A percentile compares a stretch with the other conserved stretches of the same genome.
Conservation (phyloP, 768 basidiomycete genomes). For the Termitomyces sp. region DNA sequence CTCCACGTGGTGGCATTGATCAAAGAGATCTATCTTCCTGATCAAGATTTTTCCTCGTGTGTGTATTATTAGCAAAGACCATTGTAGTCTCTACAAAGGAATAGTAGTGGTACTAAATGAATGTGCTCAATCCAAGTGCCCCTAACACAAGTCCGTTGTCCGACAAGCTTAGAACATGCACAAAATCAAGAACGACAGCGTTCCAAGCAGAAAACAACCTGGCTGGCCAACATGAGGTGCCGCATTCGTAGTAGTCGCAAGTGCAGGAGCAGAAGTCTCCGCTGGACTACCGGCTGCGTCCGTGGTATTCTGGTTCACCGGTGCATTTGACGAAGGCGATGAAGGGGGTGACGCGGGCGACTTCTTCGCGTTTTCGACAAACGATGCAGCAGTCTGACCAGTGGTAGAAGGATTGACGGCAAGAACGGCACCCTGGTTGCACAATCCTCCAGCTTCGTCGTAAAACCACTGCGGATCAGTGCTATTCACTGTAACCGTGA, state of each 20-base stretch:
- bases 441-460: conserved; percentile 34
- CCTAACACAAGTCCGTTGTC: neutral
- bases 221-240: neutral
- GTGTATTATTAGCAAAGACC: too few species aligned
- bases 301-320: neutral
- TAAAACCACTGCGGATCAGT: conserved; percentile 35
- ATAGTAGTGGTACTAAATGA: neutral
- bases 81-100: neutral
- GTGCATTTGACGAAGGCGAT: conserved; percentile 1
- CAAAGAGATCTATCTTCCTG: neutral
- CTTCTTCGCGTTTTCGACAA: conserved; percentile 30
- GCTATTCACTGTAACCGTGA: conserved; percentile 25
- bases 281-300: neutral
- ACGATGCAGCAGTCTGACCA: conserved; percentile 25
- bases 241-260: conserved; percentile 6
- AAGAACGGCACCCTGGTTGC: conserved; percentile 31
- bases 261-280: conserved; percentile 1
- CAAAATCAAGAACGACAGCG: neutral
- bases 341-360: conserved; percentile 13
- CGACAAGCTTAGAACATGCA: neutral
- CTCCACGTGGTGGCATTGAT: conserved; percentile 1
- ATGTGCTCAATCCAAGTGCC: neutral
- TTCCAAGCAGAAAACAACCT: neutral
- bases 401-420: conserved; percentile 28
- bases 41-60: neutral